Conservation (phyloP, 2,329 filamentous ascomycete species). For the Plectosphaerella sp. region DNA sequence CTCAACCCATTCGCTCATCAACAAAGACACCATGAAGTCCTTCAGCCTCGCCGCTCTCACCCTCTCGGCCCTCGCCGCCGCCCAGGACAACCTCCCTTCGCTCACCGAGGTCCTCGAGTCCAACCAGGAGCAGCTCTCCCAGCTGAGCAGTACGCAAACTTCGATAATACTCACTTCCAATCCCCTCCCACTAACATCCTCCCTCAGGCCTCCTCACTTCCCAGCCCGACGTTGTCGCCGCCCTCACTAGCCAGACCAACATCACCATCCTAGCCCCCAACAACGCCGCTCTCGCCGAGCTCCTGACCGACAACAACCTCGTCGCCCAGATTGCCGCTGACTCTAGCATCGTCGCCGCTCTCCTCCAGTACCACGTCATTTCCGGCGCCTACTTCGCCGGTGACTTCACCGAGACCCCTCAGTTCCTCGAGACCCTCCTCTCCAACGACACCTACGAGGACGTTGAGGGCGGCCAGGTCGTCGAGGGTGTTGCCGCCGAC, state of each 20-base stretch:
- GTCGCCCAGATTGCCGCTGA: constrained; percentile 15
- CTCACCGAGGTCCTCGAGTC: constrained; percentile 17
- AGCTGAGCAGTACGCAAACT: constrained; percentile 12
- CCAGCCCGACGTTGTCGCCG: constrained; percentile 11
- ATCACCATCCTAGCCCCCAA: constrained; percentile 50
- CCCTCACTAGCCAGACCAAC: constrained; percentile 13
- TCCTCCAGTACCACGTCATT: constrained; percentile 61
- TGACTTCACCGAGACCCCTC: constrained; percentile 20
- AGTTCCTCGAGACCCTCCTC: constrained; percentile 37
- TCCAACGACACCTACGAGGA: constrained; percentile 49
- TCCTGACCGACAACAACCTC: constrained; percentile 28
- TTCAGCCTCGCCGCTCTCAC: constrained; percentile 6
- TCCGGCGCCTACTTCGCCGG: constrained; percentile 37
- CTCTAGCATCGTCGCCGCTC: constrained; percentile 25
- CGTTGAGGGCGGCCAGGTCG: constrained; percentile 51
- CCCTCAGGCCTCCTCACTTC: constrained; percentile 13
- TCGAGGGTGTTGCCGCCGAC: constrained; percentile 36
- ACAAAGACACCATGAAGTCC: constrained; percentile 5
- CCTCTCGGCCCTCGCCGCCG: constrained; percentile 14
- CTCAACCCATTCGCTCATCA: not conserved
- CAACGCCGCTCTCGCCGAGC: constrained; percentile 45
- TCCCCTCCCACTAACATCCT: not conserved
- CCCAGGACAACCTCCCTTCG: constrained; percentile 7
- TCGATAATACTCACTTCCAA: not conserved
- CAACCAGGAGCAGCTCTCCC: constrained; percentile 20